Conservation (phyloP, 1,284 basidiomycete species). For the Puccinia sorghi region DNA sequence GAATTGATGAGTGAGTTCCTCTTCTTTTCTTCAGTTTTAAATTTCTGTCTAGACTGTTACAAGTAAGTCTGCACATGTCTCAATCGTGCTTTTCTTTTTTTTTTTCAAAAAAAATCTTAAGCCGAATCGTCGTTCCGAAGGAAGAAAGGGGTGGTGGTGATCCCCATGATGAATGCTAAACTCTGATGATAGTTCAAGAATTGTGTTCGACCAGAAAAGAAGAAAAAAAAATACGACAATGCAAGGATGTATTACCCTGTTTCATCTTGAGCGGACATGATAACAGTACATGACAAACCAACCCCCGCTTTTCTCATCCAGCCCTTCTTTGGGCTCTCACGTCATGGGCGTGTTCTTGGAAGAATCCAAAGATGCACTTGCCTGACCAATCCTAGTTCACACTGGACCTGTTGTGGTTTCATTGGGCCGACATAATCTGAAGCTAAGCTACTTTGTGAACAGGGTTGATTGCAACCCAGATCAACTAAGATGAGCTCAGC, state of each 20-base stretch:
- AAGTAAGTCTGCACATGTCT: background rate
- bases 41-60: background rate
- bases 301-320: too few relatives aligned
- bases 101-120: background rate
- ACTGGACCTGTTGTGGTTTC: too few relatives aligned
- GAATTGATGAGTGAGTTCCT: conserved; percentile 76
- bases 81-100: background rate
- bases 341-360: too few relatives aligned
- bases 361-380: too few relatives aligned
- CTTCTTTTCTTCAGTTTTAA: background rate
- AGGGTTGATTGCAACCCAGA: too few relatives aligned
- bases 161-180: conserved; percentile 41
- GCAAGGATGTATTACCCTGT: background rate
- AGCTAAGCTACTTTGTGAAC: too few relatives aligned
- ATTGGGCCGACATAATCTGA: too few relatives aligned
- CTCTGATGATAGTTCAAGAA: background rate
- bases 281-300: background rate
- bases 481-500: too few relatives aligned
- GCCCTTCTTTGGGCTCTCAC: too few relatives aligned
- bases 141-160: conserved; percentile 50
- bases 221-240: background rate
- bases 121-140: conserved; percentile 50
- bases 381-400: too few relatives aligned
- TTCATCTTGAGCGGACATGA: background rate
- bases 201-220: background rate